Evolutionary conservation across 345 rosid species (phyloP).

Genomic region (Lumnitzera littorea): DNA sequence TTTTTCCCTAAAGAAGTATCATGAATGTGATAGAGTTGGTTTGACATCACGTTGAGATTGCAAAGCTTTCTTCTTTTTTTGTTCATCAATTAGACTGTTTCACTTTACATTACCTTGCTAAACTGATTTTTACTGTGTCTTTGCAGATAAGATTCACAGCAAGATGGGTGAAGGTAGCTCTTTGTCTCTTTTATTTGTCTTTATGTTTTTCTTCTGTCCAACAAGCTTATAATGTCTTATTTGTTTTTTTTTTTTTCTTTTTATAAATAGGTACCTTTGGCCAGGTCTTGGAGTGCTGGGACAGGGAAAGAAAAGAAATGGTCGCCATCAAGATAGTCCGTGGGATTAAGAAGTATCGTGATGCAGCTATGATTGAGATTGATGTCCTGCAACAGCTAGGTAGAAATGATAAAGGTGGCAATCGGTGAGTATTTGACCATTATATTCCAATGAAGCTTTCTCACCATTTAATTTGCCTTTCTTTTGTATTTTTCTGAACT

Average conservation of each 20-base stretch:
- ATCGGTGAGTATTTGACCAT: conserved; percentile 50
- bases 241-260: neutral
- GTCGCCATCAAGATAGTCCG: conserved; percentile 88
- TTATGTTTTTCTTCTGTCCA: neutral
- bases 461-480: neutral
- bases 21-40: too few species aligned
- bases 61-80: too few species aligned
- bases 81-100: too few species aligned
- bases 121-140: neutral
- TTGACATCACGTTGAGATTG: too few species aligned
- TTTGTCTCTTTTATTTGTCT: neutral
- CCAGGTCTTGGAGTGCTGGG: conserved; percentile 93
- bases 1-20: too few species aligned
- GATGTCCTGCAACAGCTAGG: conserved; percentile 81
- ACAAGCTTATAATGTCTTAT: neutral
- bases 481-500: conserved; percentile 1
- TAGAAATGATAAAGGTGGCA: conserved; percentile 75
- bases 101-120: neutral
- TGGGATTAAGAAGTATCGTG: conserved; percentile 80
- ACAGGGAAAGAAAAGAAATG: conserved; percentile 76
- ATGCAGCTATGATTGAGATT: conserved; percentile 90
- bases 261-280: conserved; percentile 68
- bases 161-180: conserved; percentile 88
- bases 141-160: conserved; percentile 77
- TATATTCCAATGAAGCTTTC: conserved; percentile 1